A percentile compares a stretch with the other conserved stretches of the same genome.
phyloP scores from a whole-genome alignment of 345 rosid genomes.

The Citrus medica region DNA sequence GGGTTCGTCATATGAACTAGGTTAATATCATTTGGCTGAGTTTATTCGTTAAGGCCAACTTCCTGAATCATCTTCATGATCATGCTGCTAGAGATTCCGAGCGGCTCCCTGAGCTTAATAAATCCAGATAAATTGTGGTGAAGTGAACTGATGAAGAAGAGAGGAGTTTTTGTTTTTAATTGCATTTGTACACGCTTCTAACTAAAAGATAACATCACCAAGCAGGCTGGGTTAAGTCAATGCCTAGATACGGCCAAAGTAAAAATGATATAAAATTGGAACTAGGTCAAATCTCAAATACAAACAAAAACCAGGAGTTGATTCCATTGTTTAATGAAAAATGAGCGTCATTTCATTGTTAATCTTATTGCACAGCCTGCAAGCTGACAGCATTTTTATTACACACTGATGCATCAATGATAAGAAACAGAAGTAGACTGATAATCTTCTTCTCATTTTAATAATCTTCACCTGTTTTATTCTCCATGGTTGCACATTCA shows the following conservation, averaged over 20 bases:
- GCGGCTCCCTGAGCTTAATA: not conserved
- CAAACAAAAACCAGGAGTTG: not conserved
- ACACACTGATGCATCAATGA: not conserved
- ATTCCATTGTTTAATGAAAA: not conserved
- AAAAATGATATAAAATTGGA: not conserved
- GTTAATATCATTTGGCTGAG: not conserved
- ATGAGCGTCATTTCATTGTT: constrained; percentile 6
- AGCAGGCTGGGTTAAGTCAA: constrained; percentile 15
- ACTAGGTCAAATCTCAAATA: not conserved
- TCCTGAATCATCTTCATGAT: not conserved
- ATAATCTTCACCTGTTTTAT: not conserved
- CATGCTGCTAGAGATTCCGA: not conserved
- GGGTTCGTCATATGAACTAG: not conserved
- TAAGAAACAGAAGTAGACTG: not conserved
- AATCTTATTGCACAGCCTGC: constrained; percentile 12
- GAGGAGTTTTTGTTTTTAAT: not conserved
- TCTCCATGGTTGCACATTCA: not conserved
- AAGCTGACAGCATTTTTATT: constrained; percentile 6
- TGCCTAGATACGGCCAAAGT: not conserved
- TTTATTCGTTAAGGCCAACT: not conserved
- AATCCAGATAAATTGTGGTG: not conserved
- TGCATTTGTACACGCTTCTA: not conserved
- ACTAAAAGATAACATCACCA: not conserved
- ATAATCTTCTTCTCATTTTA: not conserved
- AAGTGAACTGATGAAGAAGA: not conserved